These are phyloP conservation scores for Colletotrichum graminicola DNA, from an alignment of 2,329 filamentous ascomycete species.

Conservation along the genomic window DNA sequence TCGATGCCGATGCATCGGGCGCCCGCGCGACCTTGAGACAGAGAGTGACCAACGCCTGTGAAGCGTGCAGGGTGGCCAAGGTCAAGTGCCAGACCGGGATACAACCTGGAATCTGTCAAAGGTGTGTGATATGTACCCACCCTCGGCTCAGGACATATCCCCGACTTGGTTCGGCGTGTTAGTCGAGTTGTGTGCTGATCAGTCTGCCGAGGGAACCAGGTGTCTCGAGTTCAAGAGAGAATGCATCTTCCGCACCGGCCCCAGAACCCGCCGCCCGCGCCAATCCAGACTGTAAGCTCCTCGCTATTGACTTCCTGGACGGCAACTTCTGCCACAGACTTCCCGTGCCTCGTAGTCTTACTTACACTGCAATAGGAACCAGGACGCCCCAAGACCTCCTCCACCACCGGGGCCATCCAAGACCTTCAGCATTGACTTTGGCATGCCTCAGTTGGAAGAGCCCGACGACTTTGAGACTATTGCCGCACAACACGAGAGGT, in stretches of 20 bases:
- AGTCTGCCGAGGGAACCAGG: conserved; percentile 49
- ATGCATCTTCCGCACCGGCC: conserved; percentile 64
- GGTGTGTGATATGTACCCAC: conserved; percentile 51
- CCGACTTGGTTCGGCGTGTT: conserved; percentile 34
- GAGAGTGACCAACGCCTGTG: conserved; percentile 59
- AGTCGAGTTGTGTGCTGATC: conserved; percentile 19
- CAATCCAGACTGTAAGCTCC: conserved; percentile 57
- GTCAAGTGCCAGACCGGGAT: conserved; percentile 64
- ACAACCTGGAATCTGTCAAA: conserved; percentile 63
- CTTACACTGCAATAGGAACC: conserved; percentile 43
- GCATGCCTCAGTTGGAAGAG: conserved; percentile 57
- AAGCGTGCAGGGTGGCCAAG: conserved; percentile 67
- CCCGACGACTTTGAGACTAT: conserved; percentile 57
- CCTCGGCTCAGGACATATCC: conserved; percentile 6
- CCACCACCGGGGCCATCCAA: conserved; percentile 58
- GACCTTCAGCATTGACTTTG: conserved; percentile 67
- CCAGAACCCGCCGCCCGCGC: conserved; percentile 62
- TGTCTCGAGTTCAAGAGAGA: conserved; percentile 66
- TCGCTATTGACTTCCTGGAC: neutral
- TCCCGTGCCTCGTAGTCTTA: conserved; percentile 24
- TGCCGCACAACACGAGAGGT: conserved; percentile 56
- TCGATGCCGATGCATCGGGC: conserved; percentile 14
- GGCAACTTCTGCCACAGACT: neutral
- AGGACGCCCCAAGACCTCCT: conserved; percentile 43
- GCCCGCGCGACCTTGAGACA: conserved; percentile 24